Percentiles rank a stretch among this genome's conserved stretches.
Evolutionary conservation across 2,329 filamentous ascomycete species (phyloP).

Genomic region (Alternaria triticimaculans): DNA sequence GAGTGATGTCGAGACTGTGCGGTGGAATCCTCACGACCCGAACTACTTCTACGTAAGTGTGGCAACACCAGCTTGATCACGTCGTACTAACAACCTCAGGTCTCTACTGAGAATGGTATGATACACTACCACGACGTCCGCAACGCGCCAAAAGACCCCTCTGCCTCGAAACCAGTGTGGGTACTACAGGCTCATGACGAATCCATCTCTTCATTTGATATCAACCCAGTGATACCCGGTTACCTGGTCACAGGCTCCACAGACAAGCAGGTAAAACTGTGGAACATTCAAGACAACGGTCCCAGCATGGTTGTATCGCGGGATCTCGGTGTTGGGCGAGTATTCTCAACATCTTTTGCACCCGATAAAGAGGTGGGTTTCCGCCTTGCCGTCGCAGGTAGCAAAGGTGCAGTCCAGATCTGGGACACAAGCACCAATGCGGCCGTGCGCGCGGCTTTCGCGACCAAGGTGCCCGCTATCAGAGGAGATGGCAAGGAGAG

Average conservation of each 20-base stretch:
- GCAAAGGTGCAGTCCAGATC: constrained; percentile 88
- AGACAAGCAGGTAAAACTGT: constrained; percentile 95
- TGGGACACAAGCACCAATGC: constrained; percentile 97
- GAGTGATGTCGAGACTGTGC: constrained; percentile 90
- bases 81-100: constrained; percentile 36
- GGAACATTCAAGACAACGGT: constrained; percentile 83
- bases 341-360: constrained; percentile 89
- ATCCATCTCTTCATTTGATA: constrained; percentile 88
- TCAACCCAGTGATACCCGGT: constrained; percentile 88
- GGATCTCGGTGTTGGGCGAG: constrained; percentile 91
- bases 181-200: constrained; percentile 94
- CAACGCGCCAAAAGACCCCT: constrained; percentile 73
- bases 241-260: constrained; percentile 93
- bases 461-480: constrained; percentile 67
- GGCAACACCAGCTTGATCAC: background rate
- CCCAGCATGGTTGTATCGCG: constrained; percentile 90
- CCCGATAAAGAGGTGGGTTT: constrained; percentile 92
- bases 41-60: constrained; percentile 85
- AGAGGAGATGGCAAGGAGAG: constrained; percentile 74
- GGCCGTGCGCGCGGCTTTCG: constrained; percentile 84
- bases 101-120: constrained; percentile 86
- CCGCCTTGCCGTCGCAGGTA: constrained; percentile 89
- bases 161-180: constrained; percentile 85
- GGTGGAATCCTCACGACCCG: constrained; percentile 90
- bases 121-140: constrained; percentile 92